These are phyloP conservation scores for Dioscorea alata DNA, from an alignment of 106 monocot species.

Conservation along the genomic window DNA sequence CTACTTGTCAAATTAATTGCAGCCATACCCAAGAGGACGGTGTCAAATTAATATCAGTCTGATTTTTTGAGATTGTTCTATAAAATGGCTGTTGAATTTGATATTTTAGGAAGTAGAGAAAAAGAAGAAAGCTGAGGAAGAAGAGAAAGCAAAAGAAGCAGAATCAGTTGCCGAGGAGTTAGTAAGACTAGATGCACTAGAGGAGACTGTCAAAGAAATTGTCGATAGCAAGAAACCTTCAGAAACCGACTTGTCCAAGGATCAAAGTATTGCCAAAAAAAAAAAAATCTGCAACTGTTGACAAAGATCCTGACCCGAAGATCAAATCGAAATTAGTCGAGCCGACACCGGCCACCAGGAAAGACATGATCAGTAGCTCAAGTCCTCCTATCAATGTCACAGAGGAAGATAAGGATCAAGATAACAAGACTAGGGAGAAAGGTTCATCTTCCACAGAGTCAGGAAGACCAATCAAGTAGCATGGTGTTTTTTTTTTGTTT, in stretches of 20 bases:
- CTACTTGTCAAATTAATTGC: too few relatives aligned
- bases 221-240: constrained; percentile 32
- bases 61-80: background rate
- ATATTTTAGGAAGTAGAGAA: constrained; percentile 55
- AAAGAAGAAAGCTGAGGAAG: constrained; percentile 50
- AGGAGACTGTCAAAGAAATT: constrained; percentile 62
- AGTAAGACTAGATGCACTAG: constrained; percentile 56
- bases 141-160: constrained; percentile 30
- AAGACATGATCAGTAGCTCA: background rate
- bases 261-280: constrained; percentile 1
- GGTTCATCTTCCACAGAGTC: background rate
- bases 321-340: background rate
- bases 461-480: background rate
- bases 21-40: too few relatives aligned
- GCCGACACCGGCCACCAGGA: background rate
- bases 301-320: constrained; percentile 1
- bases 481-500: too few relatives aligned
- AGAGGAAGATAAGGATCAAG: background rate
- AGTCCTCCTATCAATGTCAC: background rate
- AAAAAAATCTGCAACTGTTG: background rate
- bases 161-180: constrained; percentile 28
- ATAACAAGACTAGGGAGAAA: background rate
- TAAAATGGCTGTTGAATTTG: too few relatives aligned
- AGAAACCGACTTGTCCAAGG: constrained; percentile 3
- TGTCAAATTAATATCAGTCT: background rate